Evolutionary conservation across 805 yeast genomes (phyloP), one percentile per base, ranked within the genome.

Genomic region (Zygosaccharomyces bisporus): DNA sequence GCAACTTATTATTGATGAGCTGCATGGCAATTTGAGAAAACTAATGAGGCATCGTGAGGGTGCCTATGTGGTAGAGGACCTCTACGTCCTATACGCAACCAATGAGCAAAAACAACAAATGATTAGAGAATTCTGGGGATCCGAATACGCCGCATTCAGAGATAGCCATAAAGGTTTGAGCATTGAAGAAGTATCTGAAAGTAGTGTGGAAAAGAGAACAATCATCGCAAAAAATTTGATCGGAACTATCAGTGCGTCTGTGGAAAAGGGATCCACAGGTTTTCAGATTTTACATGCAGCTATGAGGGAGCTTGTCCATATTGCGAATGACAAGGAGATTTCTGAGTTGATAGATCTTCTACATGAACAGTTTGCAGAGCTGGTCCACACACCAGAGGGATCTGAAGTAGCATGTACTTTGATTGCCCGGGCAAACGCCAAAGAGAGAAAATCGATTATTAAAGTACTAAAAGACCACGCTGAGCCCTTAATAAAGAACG

Each of bases 11-110:
- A 74, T 90, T 45, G 76, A 83, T 59, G 96, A 89, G 69, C 74
- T 91, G 53, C 95, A 89, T 60, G 99, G 99, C 39, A 82, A 83
- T 56, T 77, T 87, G 58, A 77, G 96, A 64, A 91, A 88, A 68
- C 73, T 91, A 46, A 88, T 91, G 93, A 81, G 95, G 73, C 97
- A 91, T 69, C 83, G 86, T 70, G 98, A 91, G 74, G 99, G 97
- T 68, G 98, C 98, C 10, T 89, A 91, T 59, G 98, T 91, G 31
- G 89, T 90, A 53, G 98, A 91, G 68, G 99, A 91, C 73, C 73
- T 87, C 58, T 91, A 74, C 62, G 86, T 87, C 18, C 77, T 89
- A 45, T 91, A 90, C 66, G 80, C 96, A 8, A 79, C 88, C 18
- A 76, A 83, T 23, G 86, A 82, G 51, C 98, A 91, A 68, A 86